Conservation (phyloP, 257 asterid genomes). For the Hygrophila difformis region DNA sequence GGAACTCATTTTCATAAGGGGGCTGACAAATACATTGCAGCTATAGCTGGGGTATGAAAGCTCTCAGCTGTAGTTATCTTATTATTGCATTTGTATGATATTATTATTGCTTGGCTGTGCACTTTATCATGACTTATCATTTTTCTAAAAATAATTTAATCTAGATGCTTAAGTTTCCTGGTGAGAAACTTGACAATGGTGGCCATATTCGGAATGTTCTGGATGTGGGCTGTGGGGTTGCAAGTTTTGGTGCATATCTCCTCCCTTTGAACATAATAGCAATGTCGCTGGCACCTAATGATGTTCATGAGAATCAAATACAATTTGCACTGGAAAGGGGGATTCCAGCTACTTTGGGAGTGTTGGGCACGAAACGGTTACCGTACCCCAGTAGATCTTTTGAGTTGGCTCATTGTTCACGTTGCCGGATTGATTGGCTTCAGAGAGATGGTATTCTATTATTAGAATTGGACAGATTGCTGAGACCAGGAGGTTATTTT, state of each 20-base stretch:
- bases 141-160: neutral
- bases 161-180: constrained; percentile 90
- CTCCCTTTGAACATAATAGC: constrained; percentile 70
- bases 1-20: constrained; percentile 95
- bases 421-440: constrained; percentile 95
- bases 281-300: constrained; percentile 94
- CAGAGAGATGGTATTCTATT: constrained; percentile 90
- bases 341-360: constrained; percentile 78
- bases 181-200: constrained; percentile 54
- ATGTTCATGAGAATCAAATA: constrained; percentile 94
- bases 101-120: no score
- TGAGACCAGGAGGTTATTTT: constrained; percentile 92
- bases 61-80: neutral
- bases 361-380: constrained; percentile 78
- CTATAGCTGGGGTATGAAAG: constrained; percentile 84
- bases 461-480: constrained; percentile 81
- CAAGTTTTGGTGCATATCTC: constrained; percentile 93
- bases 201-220: constrained; percentile 80
- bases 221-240: constrained; percentile 98
- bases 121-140: neutral
- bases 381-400: constrained; percentile 94
- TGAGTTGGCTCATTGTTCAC: constrained; percentile 89
- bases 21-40: constrained; percentile 76
- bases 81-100: neutral
- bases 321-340: constrained; percentile 97